Conservation (phyloP, 2,329 filamentous ascomycete species). For the Thermoascus crustaceus region DNA sequence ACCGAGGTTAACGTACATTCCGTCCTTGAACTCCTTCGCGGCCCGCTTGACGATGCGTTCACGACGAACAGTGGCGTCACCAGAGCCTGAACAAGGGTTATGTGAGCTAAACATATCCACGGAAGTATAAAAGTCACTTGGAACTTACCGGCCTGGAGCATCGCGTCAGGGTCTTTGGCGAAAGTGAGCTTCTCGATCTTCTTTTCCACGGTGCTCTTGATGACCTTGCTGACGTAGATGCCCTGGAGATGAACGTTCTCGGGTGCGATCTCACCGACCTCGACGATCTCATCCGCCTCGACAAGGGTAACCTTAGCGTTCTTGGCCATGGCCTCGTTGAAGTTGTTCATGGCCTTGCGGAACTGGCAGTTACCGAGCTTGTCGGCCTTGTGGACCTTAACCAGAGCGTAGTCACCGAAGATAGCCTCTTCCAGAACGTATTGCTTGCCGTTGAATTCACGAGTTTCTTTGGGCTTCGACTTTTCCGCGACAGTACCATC, state of each 20-base stretch:
- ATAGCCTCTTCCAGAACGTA: constrained; percentile 73
- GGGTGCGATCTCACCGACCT: constrained; percentile 62
- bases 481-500: constrained; percentile 66
- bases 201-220: constrained; percentile 63
- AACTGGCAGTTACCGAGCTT: constrained; percentile 73
- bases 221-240: constrained; percentile 77
- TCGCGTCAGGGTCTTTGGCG: constrained; percentile 54
- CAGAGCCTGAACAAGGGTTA: constrained; percentile 22
- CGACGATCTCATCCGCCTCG: constrained; percentile 77
- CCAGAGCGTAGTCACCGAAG: constrained; percentile 66
- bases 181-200: constrained; percentile 72
- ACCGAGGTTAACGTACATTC: constrained; percentile 53
- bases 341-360: constrained; percentile 65
- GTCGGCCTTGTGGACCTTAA: constrained; percentile 70
- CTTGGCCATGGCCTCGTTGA: constrained; percentile 70
- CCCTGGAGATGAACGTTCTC: constrained; percentile 70
- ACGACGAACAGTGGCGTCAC: constrained; percentile 61
- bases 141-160: constrained; percentile 40
- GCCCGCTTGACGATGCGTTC: constrained; percentile 71
- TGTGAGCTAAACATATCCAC: constrained; percentile 18
- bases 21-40: constrained; percentile 62
- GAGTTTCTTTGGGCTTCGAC: constrained; percentile 60
- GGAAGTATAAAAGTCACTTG: too few species aligned
- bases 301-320: constrained; percentile 72
- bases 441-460: constrained; percentile 63